Evolutionary conservation across 2,329 filamentous ascomycete genomes (phyloP).

Genomic region (Epichloe gansuensis): DNA sequence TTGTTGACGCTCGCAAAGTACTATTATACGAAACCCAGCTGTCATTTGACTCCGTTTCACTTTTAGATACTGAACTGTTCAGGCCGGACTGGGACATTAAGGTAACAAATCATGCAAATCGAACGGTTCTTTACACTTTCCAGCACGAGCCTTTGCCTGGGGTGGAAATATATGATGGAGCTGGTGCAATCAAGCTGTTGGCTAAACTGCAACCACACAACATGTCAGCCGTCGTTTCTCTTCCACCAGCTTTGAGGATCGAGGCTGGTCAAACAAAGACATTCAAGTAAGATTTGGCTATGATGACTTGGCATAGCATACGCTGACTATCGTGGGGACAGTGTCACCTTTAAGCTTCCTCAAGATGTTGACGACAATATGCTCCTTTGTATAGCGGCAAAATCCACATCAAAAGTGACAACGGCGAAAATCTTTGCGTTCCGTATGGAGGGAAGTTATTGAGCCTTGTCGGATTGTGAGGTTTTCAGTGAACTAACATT

Average conservation of each 20-base stretch:
- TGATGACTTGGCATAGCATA: neutral
- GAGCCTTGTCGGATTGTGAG: neutral
- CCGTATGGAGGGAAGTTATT: constrained; percentile 25
- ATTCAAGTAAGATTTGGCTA: constrained; percentile 13
- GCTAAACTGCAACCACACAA: constrained; percentile 16
- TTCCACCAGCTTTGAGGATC: constrained; percentile 16
- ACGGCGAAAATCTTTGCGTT: constrained; percentile 28
- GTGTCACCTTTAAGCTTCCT: constrained; percentile 19
- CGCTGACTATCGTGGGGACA: constrained; percentile 4
- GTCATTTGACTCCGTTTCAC: constrained; percentile 30
- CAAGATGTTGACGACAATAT: constrained; percentile 18
- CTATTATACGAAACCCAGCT: constrained; percentile 24
- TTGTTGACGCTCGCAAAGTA: constrained; percentile 33
- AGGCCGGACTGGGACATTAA: constrained; percentile 19
- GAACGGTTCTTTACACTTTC: constrained; percentile 28
- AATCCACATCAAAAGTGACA: constrained; percentile 26
- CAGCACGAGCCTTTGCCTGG: constrained; percentile 29
- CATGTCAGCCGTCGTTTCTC: constrained; percentile 17
- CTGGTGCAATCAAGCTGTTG: constrained; percentile 17
- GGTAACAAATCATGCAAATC: constrained; percentile 32
- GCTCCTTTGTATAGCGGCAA: constrained; percentile 33
- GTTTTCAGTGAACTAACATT: neutral
- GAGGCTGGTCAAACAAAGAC: constrained; percentile 17
- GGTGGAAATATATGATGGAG: constrained; percentile 19
- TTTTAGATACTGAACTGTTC: constrained; percentile 37